phyloP scores from a whole-genome alignment of 2,329 filamentous ascomycete species.

The Claviceps fusiformis region DNA sequence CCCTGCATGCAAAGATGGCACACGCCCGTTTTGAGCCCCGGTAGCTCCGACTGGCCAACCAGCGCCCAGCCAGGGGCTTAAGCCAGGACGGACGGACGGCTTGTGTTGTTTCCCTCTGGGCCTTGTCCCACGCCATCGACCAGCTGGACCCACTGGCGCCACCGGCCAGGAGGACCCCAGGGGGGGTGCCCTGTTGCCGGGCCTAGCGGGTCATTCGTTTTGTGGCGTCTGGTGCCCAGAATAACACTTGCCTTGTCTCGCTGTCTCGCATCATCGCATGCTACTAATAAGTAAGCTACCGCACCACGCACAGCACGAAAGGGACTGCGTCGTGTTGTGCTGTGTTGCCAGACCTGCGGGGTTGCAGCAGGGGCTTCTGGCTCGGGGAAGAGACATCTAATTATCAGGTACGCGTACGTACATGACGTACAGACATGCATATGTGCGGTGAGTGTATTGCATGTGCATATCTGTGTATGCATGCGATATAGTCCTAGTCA shows the following conservation, averaged over 20 bases:
- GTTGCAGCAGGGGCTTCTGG: neutral
- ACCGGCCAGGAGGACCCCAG: neutral
- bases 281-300: neutral
- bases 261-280: neutral
- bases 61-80: neutral
- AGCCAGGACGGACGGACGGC: neutral
- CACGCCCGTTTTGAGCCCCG: conserved; percentile 1
- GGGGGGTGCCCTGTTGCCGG: neutral
- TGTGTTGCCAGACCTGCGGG: neutral
- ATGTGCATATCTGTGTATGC: too few species aligned
- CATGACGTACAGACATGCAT: too few species aligned
- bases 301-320: neutral
- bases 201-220: neutral
- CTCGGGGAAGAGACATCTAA: neutral
- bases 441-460: too few species aligned
- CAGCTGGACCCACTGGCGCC: too few species aligned
- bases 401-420: too few species aligned
- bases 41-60: conserved; percentile 1
- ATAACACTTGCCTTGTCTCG: neutral
- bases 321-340: neutral
- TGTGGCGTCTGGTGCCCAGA: neutral
- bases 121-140: neutral
- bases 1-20: conserved; percentile 5
- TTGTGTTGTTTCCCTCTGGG: neutral
- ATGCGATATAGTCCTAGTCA: neutral